phyloP scores from a whole-genome alignment of 176 grass and related monocot genomes.

The Oryza nivara region DNA sequence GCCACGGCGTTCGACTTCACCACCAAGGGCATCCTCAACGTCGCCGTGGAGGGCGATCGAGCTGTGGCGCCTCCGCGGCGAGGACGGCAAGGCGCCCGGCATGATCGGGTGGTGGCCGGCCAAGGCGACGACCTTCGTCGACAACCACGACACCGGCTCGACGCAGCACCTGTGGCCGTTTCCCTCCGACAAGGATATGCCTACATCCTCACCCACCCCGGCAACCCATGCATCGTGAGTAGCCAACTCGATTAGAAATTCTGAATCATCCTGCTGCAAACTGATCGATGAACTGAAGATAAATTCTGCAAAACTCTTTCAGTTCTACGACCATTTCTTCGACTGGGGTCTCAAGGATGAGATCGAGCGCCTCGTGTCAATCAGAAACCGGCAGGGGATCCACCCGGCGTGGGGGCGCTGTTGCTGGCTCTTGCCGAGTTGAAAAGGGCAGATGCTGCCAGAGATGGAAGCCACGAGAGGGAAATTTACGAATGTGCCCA shows the following conservation, averaged over 20 bases:
- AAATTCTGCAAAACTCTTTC: background rate
- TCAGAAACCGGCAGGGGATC: slow-evolving; percentile 57
- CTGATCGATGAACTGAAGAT: background rate
- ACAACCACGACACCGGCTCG: slow-evolving; percentile 86
- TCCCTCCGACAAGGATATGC: slow-evolving; percentile 76
- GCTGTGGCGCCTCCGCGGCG: slow-evolving; percentile 57
- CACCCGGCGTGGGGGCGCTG: background rate
- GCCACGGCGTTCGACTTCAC: slow-evolving; percentile 74
- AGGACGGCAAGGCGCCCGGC: slow-evolving; percentile 63
- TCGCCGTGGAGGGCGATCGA: slow-evolving; percentile 58
- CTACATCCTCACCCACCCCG: slow-evolving; percentile 91
- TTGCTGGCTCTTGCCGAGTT: too few relatives aligned
- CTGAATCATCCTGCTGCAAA: background rate
- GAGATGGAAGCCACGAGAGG: too few relatives aligned
- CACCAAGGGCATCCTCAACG: slow-evolving; percentile 75
- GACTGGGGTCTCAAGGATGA: slow-evolving; percentile 63
- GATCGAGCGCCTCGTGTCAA: slow-evolving; percentile 57
- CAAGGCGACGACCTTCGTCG: slow-evolving; percentile 81
- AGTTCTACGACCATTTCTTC: slow-evolving; percentile 93
- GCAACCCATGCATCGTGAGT: slow-evolving; percentile 82
- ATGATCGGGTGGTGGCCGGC: slow-evolving; percentile 71
- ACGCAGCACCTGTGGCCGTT: slow-evolving; percentile 84
- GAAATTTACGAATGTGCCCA: too few relatives aligned
- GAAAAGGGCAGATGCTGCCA: too few relatives aligned
- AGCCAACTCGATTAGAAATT: too few relatives aligned